Evolutionary conservation across 2,329 filamentous ascomycete genomes (phyloP), one percentile per base, ranked within the genome.

Genomic region (Botrytis cinerea): DNA sequence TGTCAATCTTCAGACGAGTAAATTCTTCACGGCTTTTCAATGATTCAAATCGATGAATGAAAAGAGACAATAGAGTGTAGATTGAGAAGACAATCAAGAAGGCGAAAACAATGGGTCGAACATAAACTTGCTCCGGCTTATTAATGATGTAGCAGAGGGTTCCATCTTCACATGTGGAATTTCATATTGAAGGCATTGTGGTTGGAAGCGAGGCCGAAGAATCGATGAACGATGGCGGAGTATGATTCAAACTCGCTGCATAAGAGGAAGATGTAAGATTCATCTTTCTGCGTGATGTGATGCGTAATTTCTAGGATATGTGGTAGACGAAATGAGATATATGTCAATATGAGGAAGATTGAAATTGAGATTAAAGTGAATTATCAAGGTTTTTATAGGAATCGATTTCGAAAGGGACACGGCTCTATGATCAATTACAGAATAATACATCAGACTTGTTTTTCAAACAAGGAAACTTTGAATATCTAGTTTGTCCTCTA

Each of bases 71-170:
- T 25, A 12, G 12, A 48, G 20, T 25, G 2, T 1, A 48, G 9
- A 48, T 25, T 48, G 2, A 10, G 4, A 12, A 5, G 22, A 5
- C 0, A 48, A 25, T 22, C 10, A 12, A 12, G 4, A 4, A 0
- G 22, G 25, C 1, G 46, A 48, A 22, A 48, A 22, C 20, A 7
- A 22, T 10, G 46, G 25, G 10, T 48, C 3, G 46, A 8, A 48
- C 4, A 25, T 4, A 25, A 12, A 4, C 46, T 12, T 9, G 22
- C 9, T 22, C 2, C 2, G 20, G 28, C 18, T 20, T 18, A 5
- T 20, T 18, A 5, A 16, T 18, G 14, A 18, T 59, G 7, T 9
- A 20, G 16, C 28, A 28, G 28, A 7, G 10, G 18, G 9, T 32
- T 10, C 18, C 20, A 28, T 35, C 32, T 35, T 28, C 20, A 22